These are phyloP conservation scores for Globisporangium splendens DNA, from an alignment of 352 stramenopile genomes.

Conservation along the genomic window DNA sequence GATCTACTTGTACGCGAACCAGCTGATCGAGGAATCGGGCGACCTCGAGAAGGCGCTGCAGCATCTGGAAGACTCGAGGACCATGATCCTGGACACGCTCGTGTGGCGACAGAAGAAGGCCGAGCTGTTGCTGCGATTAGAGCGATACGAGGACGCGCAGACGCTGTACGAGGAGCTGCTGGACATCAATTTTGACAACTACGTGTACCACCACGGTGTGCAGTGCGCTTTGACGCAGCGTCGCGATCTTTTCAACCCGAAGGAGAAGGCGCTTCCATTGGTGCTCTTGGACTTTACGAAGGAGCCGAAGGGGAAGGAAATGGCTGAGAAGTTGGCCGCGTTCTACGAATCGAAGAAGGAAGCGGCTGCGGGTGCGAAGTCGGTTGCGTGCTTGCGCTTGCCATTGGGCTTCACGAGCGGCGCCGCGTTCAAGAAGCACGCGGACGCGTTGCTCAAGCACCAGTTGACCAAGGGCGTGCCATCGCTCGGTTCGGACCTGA, in stretches of 20 bases:
- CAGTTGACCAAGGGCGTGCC: slow-evolving; percentile 91
- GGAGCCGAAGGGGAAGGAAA: slow-evolving; percentile 34
- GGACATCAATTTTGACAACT: slow-evolving; percentile 90
- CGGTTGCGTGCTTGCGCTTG: slow-evolving; percentile 86
- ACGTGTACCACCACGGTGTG: slow-evolving; percentile 81
- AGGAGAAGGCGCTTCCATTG: slow-evolving; percentile 38
- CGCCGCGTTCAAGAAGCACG: slow-evolving; percentile 65
- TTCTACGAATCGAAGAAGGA: slow-evolving; percentile 50
- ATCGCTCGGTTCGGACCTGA: slow-evolving; percentile 92
- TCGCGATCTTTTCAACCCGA: slow-evolving; percentile 45
- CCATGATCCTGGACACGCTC: slow-evolving; percentile 69
- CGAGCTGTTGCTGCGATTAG: slow-evolving; percentile 62
- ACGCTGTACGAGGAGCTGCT: slow-evolving; percentile 71
- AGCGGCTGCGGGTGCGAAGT: slow-evolving; percentile 50
- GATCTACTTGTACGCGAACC: slow-evolving; percentile 96
- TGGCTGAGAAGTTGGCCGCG: slow-evolving; percentile 42
- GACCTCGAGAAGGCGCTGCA: slow-evolving; percentile 78
- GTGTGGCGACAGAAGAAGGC: slow-evolving; percentile 77
- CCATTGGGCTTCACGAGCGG: slow-evolving; percentile 87
- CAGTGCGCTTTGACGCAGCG: slow-evolving; percentile 77
- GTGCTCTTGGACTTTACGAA: slow-evolving; percentile 49
- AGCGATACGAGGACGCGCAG: slow-evolving; percentile 61
- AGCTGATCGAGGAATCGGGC: slow-evolving; percentile 89
- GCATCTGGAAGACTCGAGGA: slow-evolving; percentile 83
- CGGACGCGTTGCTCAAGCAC: slow-evolving; percentile 54